These are phyloP conservation scores for Aristolochia californica DNA, from an alignment of 164 flowering plant species.

Conservation along the genomic window DNA sequence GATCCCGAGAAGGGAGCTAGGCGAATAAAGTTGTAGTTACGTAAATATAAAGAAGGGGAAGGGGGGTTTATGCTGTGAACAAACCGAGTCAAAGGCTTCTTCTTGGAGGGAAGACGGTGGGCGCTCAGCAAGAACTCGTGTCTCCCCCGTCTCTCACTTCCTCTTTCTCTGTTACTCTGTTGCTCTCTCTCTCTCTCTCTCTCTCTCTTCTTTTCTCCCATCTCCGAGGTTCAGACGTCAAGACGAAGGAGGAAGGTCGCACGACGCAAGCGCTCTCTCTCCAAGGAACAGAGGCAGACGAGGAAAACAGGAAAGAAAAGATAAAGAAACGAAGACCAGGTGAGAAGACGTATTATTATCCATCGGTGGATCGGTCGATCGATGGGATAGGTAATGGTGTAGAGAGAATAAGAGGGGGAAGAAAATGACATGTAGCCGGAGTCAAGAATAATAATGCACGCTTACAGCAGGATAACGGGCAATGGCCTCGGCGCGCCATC, in stretches of 20 bases:
- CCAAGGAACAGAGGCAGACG: too few species aligned
- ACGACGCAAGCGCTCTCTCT: too few species aligned
- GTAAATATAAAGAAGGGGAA: too few species aligned
- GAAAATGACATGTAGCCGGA: neutral
- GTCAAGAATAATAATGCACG: conserved; percentile 32
- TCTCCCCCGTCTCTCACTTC: too few species aligned
- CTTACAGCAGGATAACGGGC: conserved; percentile 44
- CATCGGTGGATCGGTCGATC: neutral
- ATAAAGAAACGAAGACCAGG: neutral
- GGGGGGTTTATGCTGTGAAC: too few species aligned
- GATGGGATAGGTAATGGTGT: neutral
- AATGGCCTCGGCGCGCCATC: conserved; percentile 66
- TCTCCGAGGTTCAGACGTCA: neutral
- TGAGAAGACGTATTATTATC: neutral
- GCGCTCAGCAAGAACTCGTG: neutral
- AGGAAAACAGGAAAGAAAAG: too few species aligned
- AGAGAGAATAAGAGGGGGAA: neutral
- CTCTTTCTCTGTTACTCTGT: neutral
- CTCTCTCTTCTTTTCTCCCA: too few species aligned
- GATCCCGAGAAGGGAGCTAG: too few species aligned
- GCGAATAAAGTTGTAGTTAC: too few species aligned
- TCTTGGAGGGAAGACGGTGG: neutral
- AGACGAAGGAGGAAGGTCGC: too few species aligned
- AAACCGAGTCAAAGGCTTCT: too few species aligned
- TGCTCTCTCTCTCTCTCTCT: neutral